phyloP scores from a whole-genome alignment of 352 stramenopile species.

The Halophytophthora polymorphica region DNA sequence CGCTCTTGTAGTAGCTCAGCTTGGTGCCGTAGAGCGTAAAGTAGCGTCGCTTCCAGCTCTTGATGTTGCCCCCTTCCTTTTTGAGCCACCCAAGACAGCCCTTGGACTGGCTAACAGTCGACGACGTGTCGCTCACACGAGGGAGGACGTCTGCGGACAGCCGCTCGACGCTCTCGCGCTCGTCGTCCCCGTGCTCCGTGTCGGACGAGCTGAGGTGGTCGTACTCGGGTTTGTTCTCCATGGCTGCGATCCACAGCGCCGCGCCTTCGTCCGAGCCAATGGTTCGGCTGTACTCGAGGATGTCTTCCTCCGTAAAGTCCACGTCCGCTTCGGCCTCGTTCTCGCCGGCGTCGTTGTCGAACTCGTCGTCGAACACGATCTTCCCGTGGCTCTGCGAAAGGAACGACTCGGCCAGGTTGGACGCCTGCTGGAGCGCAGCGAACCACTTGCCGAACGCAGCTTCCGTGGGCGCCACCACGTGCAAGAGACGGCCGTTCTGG shows the following conservation, averaged over 20 bases:
- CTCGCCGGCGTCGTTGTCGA: slow-evolving; percentile 42
- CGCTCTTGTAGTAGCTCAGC: slow-evolving; percentile 78
- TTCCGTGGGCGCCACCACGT: slow-evolving; percentile 57
- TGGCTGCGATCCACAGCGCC: slow-evolving; percentile 55
- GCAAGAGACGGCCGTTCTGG: slow-evolving; percentile 65
- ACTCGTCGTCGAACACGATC: slow-evolving; percentile 49
- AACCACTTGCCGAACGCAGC: slow-evolving; percentile 55
- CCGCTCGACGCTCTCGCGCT: slow-evolving; percentile 2
- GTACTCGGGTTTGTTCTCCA: slow-evolving; percentile 36
- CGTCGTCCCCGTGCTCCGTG: slow-evolving; percentile 16
- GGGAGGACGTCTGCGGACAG: slow-evolving; percentile 6
- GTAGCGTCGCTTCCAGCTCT: slow-evolving; percentile 74
- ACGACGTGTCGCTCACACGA: slow-evolving; percentile 20
- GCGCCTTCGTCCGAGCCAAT: slow-evolving; percentile 29
- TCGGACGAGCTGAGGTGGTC: slow-evolving; percentile 17
- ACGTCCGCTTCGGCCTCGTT: slow-evolving; percentile 23
- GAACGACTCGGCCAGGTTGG: slow-evolving; percentile 65
- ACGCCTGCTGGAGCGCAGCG: slow-evolving; percentile 44
- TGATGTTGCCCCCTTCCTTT: slow-evolving; percentile 61
- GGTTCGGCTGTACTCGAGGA: slow-evolving; percentile 27
- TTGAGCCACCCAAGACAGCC: slow-evolving; percentile 64
- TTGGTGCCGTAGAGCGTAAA: slow-evolving; percentile 70
- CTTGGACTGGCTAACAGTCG: slow-evolving; percentile 16
- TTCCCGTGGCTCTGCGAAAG: slow-evolving; percentile 37
- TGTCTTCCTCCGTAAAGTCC: slow-evolving; percentile 29